Base-by-base conservation (phyloP, 2,329 filamentous ascomycete species). In the Cordyceps fumosorosea region DNA sequence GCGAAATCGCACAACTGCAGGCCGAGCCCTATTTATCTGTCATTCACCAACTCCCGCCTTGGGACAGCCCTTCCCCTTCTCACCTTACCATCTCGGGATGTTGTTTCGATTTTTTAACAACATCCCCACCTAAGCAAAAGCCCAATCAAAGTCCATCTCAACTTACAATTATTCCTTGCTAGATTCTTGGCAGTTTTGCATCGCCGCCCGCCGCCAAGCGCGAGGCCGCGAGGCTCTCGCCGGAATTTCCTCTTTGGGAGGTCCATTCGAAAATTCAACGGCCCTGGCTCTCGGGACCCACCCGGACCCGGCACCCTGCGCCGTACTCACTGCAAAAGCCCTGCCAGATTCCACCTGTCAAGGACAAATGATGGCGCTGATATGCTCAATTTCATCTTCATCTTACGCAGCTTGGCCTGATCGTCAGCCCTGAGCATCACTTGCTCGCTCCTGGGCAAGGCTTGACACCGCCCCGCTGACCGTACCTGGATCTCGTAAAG, bases 201-300 rank as follows among this genome's bases (percentile, higher is more conserved):
- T 53, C 37, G 37, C 37, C n/a, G 26, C 26, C 14, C 37, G 34
- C 1, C 42, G 22, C 53, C 7, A 24, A 29, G 26, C n/a, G n/a
- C n/a, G n/a, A n/a, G n/a, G 52, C 34, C 24, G 24, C 22, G 5
- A 24, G 53, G 42, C 20, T 29, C 47, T 22, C 32, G 16, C 18
- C n/a, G 16, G 20, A 55, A 56, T 62, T 62, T 34, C 59, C 51
- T 50, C 5, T 62, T 51, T 47, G 44, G 59, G 52, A 56, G 10
- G 37, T 18, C 22, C 51, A 42, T 61, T 61, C 59, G 59, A 61
- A 32, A 42, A 56, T 14, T 42, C 5, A 29, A 59, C 20, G 26
- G 22, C 32, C 26, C 47, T 14, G 20, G 45, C 45, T 16, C 18
- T 14, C 47, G 32, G 45, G 45, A 51, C 24, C 45, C 32, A 51